These are phyloP conservation scores for Wickerhamomyces sydowiorum DNA, from an alignment of 805 yeast genomes.

Conservation along the genomic window DNA sequence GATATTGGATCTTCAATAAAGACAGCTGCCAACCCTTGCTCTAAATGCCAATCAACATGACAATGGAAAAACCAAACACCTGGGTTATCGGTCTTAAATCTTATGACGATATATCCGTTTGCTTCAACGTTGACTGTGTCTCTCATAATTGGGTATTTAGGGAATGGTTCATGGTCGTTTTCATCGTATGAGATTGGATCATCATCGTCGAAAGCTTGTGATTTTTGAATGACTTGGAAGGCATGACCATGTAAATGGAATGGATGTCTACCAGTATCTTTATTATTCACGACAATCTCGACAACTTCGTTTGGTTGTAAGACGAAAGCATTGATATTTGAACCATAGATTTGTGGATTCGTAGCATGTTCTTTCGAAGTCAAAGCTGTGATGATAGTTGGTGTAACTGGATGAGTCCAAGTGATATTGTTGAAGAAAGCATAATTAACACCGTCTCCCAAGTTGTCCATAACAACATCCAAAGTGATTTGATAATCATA, in stretches of 20 bases:
- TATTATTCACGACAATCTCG: conserved; percentile 73
- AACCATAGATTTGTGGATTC: conserved; percentile 64
- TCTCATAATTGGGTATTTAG: conserved; percentile 57
- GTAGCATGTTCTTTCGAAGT: conserved; percentile 42
- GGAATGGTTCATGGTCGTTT: conserved; percentile 36
- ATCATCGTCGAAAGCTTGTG: conserved; percentile 44
- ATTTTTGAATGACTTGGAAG: conserved; percentile 57
- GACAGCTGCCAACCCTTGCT: conserved; percentile 71
- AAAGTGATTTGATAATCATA: conserved; percentile 58
- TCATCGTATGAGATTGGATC: conserved; percentile 52
- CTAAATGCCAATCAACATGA: conserved; percentile 82
- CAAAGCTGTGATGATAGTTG: conserved; percentile 60
- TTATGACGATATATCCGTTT: conserved; percentile 59
- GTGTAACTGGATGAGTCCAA: conserved; percentile 62
- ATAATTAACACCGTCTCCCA: conserved; percentile 71
- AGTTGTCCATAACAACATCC: conserved; percentile 57
- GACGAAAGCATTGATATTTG: conserved; percentile 59
- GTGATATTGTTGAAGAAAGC: conserved; percentile 71
- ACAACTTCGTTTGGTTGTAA: conserved; percentile 57
- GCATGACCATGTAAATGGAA: conserved; percentile 75
- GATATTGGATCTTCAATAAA: conserved; percentile 65
- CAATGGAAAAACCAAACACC: conserved; percentile 96
- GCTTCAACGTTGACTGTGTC: conserved; percentile 69
- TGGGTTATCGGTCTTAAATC: conserved; percentile 82
- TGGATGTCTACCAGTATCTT: conserved; percentile 75